These are phyloP conservation scores for Jacaranda mimosifolia DNA, from an alignment of 257 asterid genomes.

Conservation along the genomic window DNA sequence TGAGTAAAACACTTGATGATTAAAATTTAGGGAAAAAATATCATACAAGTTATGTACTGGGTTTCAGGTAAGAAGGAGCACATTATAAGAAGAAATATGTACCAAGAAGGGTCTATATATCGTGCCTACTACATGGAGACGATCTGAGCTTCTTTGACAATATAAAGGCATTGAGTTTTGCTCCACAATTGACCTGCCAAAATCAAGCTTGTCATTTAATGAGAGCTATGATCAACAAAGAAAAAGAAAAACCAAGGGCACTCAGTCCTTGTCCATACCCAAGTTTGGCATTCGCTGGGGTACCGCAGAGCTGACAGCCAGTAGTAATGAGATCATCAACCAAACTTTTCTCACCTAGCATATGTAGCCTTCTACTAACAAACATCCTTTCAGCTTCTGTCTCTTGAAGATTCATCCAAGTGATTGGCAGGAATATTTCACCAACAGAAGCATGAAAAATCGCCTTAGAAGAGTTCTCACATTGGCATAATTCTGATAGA, in stretches of 20 bases:
- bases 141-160: slow-evolving; percentile 63
- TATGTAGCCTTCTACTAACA: slow-evolving; percentile 62
- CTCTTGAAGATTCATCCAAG: slow-evolving; percentile 62
- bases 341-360: slow-evolving; percentile 47
- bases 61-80: background rate
- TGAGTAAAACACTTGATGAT: background rate
- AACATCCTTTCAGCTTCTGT: slow-evolving; percentile 70
- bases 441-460: slow-evolving; percentile 70
- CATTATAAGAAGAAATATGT: slow-evolving; percentile 13
- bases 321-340: slow-evolving; percentile 65
- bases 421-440: slow-evolving; percentile 72
- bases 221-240: slow-evolving; percentile 22
- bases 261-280: slow-evolving; percentile 47
- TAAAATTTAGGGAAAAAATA: background rate
- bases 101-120: slow-evolving; percentile 82
- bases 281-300: slow-evolving; percentile 47
- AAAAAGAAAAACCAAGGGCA: slow-evolving; percentile 1
- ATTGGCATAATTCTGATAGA: slow-evolving; percentile 51
- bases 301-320: slow-evolving; percentile 75
- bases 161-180: slow-evolving; percentile 47
- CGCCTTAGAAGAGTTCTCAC: slow-evolving; percentile 52
- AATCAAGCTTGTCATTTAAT: slow-evolving; percentile 27
- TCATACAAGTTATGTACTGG: background rate
- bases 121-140: slow-evolving; percentile 57
- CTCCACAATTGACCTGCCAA: slow-evolving; percentile 50